phyloP scores from a whole-genome alignment of 2,329 filamentous ascomycete genomes.

The Plectosphaerella cucumerina region DNA sequence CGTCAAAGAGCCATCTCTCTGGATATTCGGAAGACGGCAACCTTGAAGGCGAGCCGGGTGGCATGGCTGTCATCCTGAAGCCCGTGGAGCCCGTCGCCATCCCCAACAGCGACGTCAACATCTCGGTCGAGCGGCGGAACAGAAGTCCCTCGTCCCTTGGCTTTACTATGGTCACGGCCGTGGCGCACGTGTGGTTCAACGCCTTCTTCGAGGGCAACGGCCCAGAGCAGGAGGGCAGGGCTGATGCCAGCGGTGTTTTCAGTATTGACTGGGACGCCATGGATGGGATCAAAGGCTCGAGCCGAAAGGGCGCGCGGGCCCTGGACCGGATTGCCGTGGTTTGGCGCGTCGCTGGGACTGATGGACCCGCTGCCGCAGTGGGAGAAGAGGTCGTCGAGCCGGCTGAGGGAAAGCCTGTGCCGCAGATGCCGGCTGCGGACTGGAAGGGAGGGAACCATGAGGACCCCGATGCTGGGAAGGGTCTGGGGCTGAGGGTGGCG shows the following conservation, averaged over 20 bases:
- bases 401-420: conserved; percentile 60
- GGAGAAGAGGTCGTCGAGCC: conserved; percentile 54
- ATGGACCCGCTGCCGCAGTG: conserved; percentile 20
- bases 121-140: conserved; percentile 83
- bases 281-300: conserved; percentile 92
- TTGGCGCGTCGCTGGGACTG: conserved; percentile 56
- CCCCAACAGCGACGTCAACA: conserved; percentile 81
- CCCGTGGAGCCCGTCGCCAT: conserved; percentile 66
- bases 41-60: conserved; percentile 43
- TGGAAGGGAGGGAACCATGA: conserved; percentile 62
- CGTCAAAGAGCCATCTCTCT: conserved; percentile 3
- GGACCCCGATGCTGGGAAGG: conserved; percentile 50
- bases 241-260: conserved; percentile 63
- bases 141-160: conserved; percentile 72
- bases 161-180: conserved; percentile 83
- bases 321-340: conserved; percentile 82
- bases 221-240: conserved; percentile 60
- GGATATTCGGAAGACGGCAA: conserved; percentile 3
- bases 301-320: conserved; percentile 73
- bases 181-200: conserved; percentile 98
- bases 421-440: conserved; percentile 65
- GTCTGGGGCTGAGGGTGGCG: conserved; percentile 63
- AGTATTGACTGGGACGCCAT: conserved; percentile 62
- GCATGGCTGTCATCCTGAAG: conserved; percentile 74
- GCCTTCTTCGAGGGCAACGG: conserved; percentile 83